Conservation (phyloP, 495 filamentous ascomycete genomes). For the Penicillium psychrofluorescens region DNA sequence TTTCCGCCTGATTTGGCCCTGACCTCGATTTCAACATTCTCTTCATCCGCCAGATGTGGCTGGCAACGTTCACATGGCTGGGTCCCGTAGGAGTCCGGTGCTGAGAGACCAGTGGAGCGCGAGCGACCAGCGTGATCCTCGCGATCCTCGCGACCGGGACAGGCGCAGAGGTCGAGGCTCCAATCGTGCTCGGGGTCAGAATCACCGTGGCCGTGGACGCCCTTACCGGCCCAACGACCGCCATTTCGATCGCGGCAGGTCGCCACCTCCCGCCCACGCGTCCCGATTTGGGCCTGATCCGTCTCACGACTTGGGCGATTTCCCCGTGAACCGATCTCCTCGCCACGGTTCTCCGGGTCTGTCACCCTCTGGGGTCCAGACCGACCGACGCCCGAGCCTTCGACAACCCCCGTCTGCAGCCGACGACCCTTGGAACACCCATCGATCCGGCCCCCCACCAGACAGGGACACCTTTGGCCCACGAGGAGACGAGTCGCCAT, state of each 20-base stretch:
- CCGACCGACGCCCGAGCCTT: conserved; percentile 8
- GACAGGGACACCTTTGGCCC: conserved; percentile 14
- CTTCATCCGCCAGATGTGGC: conserved; percentile 33
- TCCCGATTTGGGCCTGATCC: conserved; percentile 24
- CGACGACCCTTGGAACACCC: conserved; percentile 2
- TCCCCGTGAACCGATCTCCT: conserved; percentile 19
- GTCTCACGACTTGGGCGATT: conserved; percentile 23
- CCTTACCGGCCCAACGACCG: conserved; percentile 22
- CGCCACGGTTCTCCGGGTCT: conserved; percentile 27
- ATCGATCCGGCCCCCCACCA: conserved; percentile 6
- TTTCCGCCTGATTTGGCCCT: not conserved
- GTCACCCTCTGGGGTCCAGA: conserved; percentile 4
- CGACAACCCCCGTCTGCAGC: conserved; percentile 5
- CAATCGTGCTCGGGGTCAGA: conserved; percentile 30
- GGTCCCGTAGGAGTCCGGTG: conserved; percentile 49
- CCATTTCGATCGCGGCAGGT: conserved; percentile 20
- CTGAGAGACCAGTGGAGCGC: conserved; percentile 53
- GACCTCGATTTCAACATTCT: conserved; percentile 1
- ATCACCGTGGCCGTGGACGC: conserved; percentile 27
- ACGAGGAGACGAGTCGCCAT: conserved; percentile 27
- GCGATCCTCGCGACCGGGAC: conserved; percentile 30
- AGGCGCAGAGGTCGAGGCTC: conserved; percentile 33
- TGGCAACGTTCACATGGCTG: conserved; percentile 45
- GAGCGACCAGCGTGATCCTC: conserved; percentile 35
- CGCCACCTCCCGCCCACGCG: conserved; percentile 32